Evolutionary conservation across 2,329 filamentous ascomycete species (phyloP).

Genomic region (Phialophora tarda): DNA sequence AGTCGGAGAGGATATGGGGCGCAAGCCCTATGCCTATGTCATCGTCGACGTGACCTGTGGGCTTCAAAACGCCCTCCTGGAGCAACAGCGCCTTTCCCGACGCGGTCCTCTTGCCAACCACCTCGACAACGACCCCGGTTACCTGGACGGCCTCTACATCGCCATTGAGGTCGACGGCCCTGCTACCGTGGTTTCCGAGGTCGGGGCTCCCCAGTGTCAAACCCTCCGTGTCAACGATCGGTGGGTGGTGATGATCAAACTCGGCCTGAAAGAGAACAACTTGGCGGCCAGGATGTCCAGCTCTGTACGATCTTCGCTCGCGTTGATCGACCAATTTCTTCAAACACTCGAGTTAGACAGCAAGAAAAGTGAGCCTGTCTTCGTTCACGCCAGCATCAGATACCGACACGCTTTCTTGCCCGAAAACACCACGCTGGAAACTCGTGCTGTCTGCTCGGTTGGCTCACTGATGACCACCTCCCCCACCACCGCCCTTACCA

Average conservation of each 20-base stretch:
- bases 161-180: conserved; percentile 21
- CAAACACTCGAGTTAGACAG: conserved; percentile 31
- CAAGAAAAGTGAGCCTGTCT: conserved; percentile 26
- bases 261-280: conserved; percentile 28
- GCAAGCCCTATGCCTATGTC: conserved; percentile 27
- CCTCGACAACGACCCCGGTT: conserved; percentile 21
- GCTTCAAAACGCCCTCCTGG: conserved; percentile 24
- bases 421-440: conserved; percentile 20
- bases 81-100: conserved; percentile 1
- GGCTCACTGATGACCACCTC: conserved; percentile 4
- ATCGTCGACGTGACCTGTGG: conserved; percentile 24
- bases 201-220: conserved; percentile 7
- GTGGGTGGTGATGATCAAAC: conserved; percentile 42
- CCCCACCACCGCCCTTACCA: conserved; percentile 4
- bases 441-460: conserved; percentile 15
- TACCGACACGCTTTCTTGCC: conserved; percentile 29
- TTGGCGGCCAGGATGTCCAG: conserved; percentile 28
- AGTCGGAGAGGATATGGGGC: conserved; percentile 22
- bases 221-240: conserved; percentile 16
- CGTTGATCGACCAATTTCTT: conserved; percentile 32
- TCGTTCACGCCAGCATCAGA: conserved; percentile 24
- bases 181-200: conserved; percentile 13
- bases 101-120: conserved; percentile 10
- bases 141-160: conserved; percentile 19
- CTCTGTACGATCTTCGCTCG: conserved; percentile 26